Evolutionary conservation across 495 filamentous ascomycete genomes (phyloP), one percentile per base, ranked within the genome.

Genomic region (Xylaria telfairii): DNA sequence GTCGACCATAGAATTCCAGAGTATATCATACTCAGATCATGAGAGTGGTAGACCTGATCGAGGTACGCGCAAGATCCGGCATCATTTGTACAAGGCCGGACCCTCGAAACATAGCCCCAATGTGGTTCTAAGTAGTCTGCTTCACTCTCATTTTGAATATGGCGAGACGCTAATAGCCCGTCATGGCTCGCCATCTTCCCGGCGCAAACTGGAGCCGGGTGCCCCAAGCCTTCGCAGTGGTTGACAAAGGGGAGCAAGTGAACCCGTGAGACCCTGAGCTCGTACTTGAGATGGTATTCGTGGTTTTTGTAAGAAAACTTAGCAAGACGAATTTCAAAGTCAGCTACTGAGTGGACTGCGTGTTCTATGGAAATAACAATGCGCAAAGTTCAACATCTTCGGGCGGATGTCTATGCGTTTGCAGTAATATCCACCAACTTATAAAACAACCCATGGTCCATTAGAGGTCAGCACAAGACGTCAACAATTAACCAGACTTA

Each of bases 61-160:
- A 91, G 83, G 75, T 91, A 91, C 30, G 80, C 89, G 76, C 90
- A 92, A 4, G 86, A 87, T 5, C 88, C 89, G 0, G 80, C 70
- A 77, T 90, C 89, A 69, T 82, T 89, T 32, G 81, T 84, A 75
- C 89, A 91, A 19, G 90, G 90, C 0, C 90, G 49, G 5, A 85
- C 82, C 51, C 88, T 85, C 41, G 79, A 76, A 26, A 82, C 81
- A 77, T 91, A 92, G 10, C 89, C 90, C 89, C 89, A 92, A 76
- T 91, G 86, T 17, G 78, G 82, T 70, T 86, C 83, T 6, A 87
- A 63, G 26, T 74, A 62, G 1, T 80, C 73, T 17, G 82, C 84
- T 42, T 75, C 77, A 69, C 75, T 78, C 70, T 79, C 72, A 65
- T 84, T 77, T 60, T 84, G 82, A 70, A 84, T 84, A 49, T 77